Conservation (phyloP, 179 eudicot genomes). For the Silene coronaria region DNA sequence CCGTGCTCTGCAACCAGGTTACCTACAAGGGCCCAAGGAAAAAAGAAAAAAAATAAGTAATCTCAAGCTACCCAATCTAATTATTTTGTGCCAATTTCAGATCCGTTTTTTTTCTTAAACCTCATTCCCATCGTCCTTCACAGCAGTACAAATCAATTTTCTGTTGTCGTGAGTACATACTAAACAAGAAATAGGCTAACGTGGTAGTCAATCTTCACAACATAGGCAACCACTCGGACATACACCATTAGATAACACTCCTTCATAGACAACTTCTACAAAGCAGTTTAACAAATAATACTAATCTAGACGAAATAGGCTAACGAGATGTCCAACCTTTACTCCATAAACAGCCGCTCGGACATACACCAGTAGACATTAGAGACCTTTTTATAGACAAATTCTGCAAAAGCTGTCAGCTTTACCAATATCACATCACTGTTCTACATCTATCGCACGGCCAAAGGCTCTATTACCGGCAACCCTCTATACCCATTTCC, state of each 20-base stretch:
- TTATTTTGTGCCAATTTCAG: neutral
- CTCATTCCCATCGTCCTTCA: neutral
- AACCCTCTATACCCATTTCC: neutral
- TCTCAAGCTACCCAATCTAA: neutral
- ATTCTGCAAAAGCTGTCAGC: neutral
- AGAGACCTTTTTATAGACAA: neutral
- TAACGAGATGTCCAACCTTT: neutral
- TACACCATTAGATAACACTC: neutral
- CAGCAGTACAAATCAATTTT: neutral
- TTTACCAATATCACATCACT: neutral
- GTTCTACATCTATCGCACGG: neutral
- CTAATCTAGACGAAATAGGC: neutral
- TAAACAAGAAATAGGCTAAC: neutral
- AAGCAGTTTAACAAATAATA: neutral
- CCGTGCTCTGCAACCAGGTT: neutral
- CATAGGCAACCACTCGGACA: neutral
- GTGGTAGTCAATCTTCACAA: neutral
- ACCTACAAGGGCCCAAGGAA: neutral
- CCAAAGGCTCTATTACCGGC: neutral
- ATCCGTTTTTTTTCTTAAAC: neutral
- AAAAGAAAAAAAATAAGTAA: neutral
- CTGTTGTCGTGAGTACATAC: neutral
- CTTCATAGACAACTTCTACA: neutral
- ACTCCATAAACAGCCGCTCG: neutral
- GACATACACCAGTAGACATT: neutral